A percentile compares a stretch with the other conserved stretches of the same genome.
These are phyloP conservation scores for Botryotinia convoluta DNA, from an alignment of 2,329 filamentous ascomycete genomes.

Conservation along the genomic window DNA sequence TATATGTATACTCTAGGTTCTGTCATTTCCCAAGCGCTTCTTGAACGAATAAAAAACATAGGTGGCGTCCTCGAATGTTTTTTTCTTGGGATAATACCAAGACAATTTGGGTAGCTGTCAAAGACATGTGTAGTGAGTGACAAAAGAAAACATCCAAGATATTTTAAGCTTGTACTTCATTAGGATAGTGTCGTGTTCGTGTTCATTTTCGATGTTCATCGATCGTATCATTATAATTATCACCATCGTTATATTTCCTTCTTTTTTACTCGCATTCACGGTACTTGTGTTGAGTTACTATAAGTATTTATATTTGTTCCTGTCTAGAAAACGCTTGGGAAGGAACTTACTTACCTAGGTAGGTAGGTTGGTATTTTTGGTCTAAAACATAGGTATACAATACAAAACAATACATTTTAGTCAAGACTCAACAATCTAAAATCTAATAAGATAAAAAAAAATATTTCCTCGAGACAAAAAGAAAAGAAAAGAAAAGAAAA, in stretches of 20 bases:
- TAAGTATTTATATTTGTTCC: background rate
- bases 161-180: background rate
- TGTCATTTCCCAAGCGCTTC: conserved; percentile 15
- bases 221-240: background rate
- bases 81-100: background rate
- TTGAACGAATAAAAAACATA: background rate
- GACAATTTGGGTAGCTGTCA: conserved; percentile 1
- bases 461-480: background rate
- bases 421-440: background rate
- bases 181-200: background rate
- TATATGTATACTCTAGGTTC: background rate
- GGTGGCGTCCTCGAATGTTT: background rate
- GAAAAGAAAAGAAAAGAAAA: background rate
- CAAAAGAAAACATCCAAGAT: conserved; percentile 9
- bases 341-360: background rate
- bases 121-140: conserved; percentile 5
- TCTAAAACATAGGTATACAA: background rate
- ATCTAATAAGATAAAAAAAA: background rate
- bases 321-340: background rate
- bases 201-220: background rate
- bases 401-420: background rate
- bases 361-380: background rate
- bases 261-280: background rate
- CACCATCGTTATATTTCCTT: background rate
- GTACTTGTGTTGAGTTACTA: background rate